A percentile compares a stretch with the other conserved stretches of the same genome.
Evolutionary conservation across 2,329 filamentous ascomycete species (phyloP).

Genomic region (Venturiaceae sp.): DNA sequence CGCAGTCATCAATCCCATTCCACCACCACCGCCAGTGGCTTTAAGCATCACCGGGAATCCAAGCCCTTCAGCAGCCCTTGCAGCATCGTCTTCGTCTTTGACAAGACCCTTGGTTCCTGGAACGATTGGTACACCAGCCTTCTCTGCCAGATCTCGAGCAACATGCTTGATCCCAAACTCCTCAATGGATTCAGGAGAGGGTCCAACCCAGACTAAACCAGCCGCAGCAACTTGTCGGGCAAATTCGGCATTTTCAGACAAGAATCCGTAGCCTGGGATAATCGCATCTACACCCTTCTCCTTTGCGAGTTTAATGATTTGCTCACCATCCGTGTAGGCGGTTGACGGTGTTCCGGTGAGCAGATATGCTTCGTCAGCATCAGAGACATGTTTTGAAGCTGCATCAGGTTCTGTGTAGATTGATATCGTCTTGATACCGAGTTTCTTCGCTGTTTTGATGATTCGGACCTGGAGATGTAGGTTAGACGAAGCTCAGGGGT

Average conservation of each 20-base stretch:
- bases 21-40: conserved; percentile 57
- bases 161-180: conserved; percentile 50
- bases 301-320: conserved; percentile 43
- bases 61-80: conserved; percentile 31
- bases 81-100: conserved; percentile 36
- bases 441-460: conserved; percentile 14
- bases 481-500: background rate
- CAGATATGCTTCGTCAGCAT: conserved; percentile 43
- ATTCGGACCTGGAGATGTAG: background rate
- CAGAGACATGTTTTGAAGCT: conserved; percentile 42
- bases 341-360: conserved; percentile 38
- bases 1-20: conserved; percentile 78
- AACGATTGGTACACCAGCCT: conserved; percentile 44
- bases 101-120: conserved; percentile 41
- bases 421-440: conserved; percentile 43
- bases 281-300: conserved; percentile 43
- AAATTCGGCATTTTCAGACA: conserved; percentile 55
- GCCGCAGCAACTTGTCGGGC: conserved; percentile 41
- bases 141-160: conserved; percentile 42
- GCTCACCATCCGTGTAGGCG: conserved; percentile 39
- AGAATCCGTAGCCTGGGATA: conserved; percentile 58
- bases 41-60: conserved; percentile 52
- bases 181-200: conserved; percentile 42
- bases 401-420: conserved; percentile 50
- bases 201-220: conserved; percentile 52